Evolutionary conservation across 2,329 filamentous ascomycete species (phyloP).

Genomic region (Trichoderma guizhouense): DNA sequence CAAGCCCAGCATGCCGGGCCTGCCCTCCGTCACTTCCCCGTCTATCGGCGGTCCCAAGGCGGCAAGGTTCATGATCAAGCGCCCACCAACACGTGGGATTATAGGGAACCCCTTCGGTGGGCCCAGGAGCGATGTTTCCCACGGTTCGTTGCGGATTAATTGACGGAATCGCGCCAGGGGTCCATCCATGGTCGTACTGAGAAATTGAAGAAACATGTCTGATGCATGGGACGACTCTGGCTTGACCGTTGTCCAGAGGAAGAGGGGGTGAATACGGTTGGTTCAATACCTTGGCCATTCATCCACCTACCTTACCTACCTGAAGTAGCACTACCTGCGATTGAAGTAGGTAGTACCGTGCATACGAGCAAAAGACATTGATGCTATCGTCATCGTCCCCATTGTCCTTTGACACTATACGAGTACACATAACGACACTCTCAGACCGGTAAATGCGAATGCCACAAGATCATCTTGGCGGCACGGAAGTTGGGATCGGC

Average conservation of each 20-base stretch:
- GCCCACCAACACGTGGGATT: slow-evolving; percentile 16
- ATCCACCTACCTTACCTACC: not conserved
- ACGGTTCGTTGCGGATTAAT: slow-evolving; percentile 5
- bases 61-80: slow-evolving; percentile 6
- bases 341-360: not conserved
- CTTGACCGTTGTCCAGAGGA: not conserved
- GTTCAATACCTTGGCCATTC: not conserved
- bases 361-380: not conserved
- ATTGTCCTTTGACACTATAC: not conserved
- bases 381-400: not conserved
- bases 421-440: not conserved
- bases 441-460: not conserved
- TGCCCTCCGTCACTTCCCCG: not conserved
- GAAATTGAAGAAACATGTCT: not conserved
- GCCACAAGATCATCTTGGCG: not conserved
- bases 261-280: not conserved
- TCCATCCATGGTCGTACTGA: not conserved
- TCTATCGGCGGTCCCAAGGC: slow-evolving; percentile 4
- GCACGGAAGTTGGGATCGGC: slow-evolving; percentile 8
- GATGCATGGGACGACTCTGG: not conserved
- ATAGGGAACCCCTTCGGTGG: slow-evolving; percentile 3
- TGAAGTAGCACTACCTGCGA: not conserved
- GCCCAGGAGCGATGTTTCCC: not conserved
- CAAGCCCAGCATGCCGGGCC: not conserved
- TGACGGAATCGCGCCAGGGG: not conserved